Evolutionary conservation across 148 eudicot species (phyloP).

Genomic region (Fallopia convolvulus): DNA sequence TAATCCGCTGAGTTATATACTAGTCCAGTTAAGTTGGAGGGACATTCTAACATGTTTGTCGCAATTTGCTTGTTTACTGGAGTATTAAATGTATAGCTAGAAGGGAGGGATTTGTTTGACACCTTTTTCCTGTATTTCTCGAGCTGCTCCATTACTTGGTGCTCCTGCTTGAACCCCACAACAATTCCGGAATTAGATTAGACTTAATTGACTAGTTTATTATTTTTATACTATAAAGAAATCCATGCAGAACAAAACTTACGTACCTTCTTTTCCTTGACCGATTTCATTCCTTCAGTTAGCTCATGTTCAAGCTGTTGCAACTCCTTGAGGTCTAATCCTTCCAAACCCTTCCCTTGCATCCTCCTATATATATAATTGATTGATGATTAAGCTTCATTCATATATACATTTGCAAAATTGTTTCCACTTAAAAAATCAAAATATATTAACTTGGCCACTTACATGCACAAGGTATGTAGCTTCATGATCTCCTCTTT

Average conservation of each 20-base stretch:
- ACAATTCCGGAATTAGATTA: neutral
- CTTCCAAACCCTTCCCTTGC: slow-evolving; percentile 40
- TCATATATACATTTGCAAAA: neutral
- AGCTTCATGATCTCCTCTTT: slow-evolving; percentile 28
- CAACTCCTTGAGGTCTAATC: slow-evolving; percentile 29
- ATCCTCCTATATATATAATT: slow-evolving; percentile 21
- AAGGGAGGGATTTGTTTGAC: neutral
- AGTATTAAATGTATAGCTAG: no score
- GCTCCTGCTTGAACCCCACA: slow-evolving; percentile 24
- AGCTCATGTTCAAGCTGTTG: slow-evolving; percentile 40
- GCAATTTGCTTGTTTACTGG: neutral
- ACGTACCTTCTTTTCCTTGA: slow-evolving; percentile 32
- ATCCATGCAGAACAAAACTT: neutral
- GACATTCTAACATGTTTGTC: no score
- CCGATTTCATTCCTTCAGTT: slow-evolving; percentile 28
- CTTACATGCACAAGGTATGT: slow-evolving; percentile 17
- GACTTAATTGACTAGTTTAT: neutral
- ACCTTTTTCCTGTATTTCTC: slow-evolving; percentile 34
- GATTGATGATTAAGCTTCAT: no score
- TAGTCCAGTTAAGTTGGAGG: no score
- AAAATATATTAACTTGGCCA: neutral
- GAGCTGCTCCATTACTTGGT: slow-evolving; percentile 32
- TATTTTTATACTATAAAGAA: no score
- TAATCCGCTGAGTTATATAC: no score
- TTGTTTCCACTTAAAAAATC: neutral